Conservation (phyloP, 2,329 filamentous ascomycete species). For the Talaromyces sp. region DNA sequence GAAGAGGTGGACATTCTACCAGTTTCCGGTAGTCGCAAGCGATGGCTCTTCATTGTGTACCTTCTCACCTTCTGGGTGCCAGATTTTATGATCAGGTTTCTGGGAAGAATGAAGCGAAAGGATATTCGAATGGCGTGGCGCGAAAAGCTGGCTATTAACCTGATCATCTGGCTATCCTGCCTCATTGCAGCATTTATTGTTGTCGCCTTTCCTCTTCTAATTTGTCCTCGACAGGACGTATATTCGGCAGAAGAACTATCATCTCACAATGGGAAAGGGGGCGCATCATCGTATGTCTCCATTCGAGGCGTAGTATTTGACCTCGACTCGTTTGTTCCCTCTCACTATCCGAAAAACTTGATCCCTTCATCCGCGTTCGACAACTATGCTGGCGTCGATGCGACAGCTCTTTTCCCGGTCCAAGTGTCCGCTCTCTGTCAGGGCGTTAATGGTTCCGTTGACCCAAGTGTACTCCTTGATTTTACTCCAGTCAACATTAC, state of each 20-base stretch:
- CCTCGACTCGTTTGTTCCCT: constrained; percentile 66
- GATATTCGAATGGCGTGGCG: constrained; percentile 92
- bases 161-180: constrained; percentile 92
- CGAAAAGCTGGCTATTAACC: constrained; percentile 96
- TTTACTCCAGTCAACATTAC: constrained; percentile 75
- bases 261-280: constrained; percentile 67
- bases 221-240: constrained; percentile 89
- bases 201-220: constrained; percentile 76
- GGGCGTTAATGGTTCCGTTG: constrained; percentile 63
- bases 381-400: constrained; percentile 82
- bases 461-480: constrained; percentile 75
- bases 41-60: constrained; percentile 85
- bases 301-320: constrained; percentile 91
- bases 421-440: constrained; percentile 91
- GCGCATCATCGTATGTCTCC: constrained; percentile 64
- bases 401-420: constrained; percentile 85
- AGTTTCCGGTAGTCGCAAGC: constrained; percentile 74
- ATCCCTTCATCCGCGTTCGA: constrained; percentile 61
- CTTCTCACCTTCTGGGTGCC: constrained; percentile 82
- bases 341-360: constrained; percentile 70
- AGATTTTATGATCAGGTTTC: constrained; percentile 70
- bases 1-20: constrained; percentile 83
- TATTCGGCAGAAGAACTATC: constrained; percentile 75
- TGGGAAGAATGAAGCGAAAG: constrained; percentile 85
- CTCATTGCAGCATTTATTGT: constrained; percentile 80